Percentiles rank a stretch among this genome's conserved stretches.
phyloP scores from a whole-genome alignment of 2,329 filamentous ascomycete genomes.

The Diplodia scrobiculata region DNA sequence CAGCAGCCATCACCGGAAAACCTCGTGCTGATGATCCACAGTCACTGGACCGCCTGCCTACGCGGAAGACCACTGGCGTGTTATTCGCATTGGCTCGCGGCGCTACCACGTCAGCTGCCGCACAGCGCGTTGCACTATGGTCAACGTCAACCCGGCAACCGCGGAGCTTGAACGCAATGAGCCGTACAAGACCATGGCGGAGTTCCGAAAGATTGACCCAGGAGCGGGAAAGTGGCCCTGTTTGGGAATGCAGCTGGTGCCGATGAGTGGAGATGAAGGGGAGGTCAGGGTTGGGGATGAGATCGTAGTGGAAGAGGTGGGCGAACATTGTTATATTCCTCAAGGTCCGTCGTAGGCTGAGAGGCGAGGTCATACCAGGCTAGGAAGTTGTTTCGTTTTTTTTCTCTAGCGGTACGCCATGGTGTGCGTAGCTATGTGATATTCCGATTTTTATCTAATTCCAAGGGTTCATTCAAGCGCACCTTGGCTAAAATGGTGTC shows the following conservation, averaged over 20 bases:
- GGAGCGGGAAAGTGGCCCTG: constrained; percentile 61
- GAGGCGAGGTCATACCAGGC: not conserved
- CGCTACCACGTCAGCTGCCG: constrained; percentile 61
- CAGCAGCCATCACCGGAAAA: not conserved
- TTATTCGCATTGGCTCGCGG: constrained; percentile 56
- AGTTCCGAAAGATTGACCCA: constrained; percentile 62
- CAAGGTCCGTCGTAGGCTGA: constrained; percentile 19
- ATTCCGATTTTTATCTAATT: not conserved
- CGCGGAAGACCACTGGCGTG: constrained; percentile 70
- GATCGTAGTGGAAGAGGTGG: constrained; percentile 20
- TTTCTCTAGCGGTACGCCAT: no score
- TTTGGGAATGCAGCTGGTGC: constrained; percentile 67
- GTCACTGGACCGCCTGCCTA: constrained; percentile 66
- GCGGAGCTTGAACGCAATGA: constrained; percentile 60
- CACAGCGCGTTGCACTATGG: constrained; percentile 69
- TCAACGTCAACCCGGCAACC: constrained; percentile 66
- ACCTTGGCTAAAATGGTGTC: not conserved
- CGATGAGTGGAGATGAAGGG: constrained; percentile 43
- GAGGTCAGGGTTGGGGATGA: constrained; percentile 31
- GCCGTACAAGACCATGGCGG: constrained; percentile 61
- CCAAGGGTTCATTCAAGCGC: not conserved
- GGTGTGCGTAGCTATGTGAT: no score
- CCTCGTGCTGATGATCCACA: constrained; percentile 34
- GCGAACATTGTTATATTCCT: constrained; percentile 23
- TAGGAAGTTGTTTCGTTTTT: not conserved